phyloP scores from a whole-genome alignment of 2,329 filamentous ascomycete genomes.

The Hypoxylon sp. region DNA sequence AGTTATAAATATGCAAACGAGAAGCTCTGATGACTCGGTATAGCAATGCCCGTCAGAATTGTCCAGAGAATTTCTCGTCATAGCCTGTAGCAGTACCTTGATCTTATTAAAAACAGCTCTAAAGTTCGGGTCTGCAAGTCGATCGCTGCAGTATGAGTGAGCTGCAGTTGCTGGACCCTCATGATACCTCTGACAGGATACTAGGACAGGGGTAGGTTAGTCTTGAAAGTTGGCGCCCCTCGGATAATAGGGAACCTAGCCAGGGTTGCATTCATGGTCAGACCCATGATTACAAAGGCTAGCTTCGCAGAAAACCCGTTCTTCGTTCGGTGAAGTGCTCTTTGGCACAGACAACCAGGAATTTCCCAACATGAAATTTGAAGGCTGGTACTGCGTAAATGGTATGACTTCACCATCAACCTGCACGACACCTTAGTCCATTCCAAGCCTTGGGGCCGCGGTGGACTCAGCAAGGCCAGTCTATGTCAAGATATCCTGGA shows the following conservation, averaged over 20 bases:
- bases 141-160: constrained; percentile 46
- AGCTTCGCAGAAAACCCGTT: constrained; percentile 26
- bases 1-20: constrained; percentile 7
- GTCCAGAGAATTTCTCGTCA: constrained; percentile 24
- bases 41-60: constrained; percentile 23
- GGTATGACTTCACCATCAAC: constrained; percentile 17
- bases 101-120: constrained; percentile 36
- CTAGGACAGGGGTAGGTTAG: constrained; percentile 38
- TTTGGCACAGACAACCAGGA: constrained; percentile 31
- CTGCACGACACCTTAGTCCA: constrained; percentile 8
- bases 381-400: constrained; percentile 22
- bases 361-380: constrained; percentile 34
- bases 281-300: constrained; percentile 37
- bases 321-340: constrained; percentile 18
- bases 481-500: constrained; percentile 33
- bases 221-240: constrained; percentile 41
- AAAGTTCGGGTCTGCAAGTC: constrained; percentile 43
- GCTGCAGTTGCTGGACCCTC: constrained; percentile 36
- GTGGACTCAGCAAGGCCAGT: constrained; percentile 25
- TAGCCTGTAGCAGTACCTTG: constrained; percentile 22
- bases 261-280: constrained; percentile 42
- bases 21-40: constrained; percentile 20
- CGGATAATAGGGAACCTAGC: constrained; percentile 46
- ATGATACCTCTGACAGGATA: constrained; percentile 39
- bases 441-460: neutral